Percentiles rank a stretch among this genome's conserved stretches.
phyloP scores from a whole-genome alignment of 2,329 filamentous ascomycete genomes.

The Alternaria dauci region DNA sequence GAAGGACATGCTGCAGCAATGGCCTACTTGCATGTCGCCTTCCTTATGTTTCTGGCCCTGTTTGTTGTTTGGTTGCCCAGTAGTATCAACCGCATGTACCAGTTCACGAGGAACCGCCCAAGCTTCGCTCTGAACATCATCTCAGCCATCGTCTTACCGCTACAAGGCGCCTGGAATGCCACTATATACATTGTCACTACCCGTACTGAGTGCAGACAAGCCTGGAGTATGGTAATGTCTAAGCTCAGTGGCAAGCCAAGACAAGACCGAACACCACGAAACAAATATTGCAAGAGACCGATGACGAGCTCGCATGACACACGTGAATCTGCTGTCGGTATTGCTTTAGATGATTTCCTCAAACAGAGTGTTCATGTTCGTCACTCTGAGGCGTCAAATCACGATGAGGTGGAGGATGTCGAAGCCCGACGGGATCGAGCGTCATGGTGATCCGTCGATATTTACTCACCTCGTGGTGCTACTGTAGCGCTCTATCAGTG shows the following conservation, averaged over 20 bases:
- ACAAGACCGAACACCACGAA: slow-evolving; percentile 1
- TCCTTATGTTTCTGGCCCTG: slow-evolving; percentile 75
- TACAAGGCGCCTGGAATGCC: slow-evolving; percentile 87
- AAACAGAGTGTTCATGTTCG: slow-evolving; percentile 13
- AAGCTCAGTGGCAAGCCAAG: slow-evolving; percentile 17
- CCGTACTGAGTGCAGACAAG: slow-evolving; percentile 38
- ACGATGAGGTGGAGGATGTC: neutral
- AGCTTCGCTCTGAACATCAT: slow-evolving; percentile 71
- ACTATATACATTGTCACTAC: slow-evolving; percentile 70
- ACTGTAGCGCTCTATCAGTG: slow-evolving; percentile 7
- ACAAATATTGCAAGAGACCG: slow-evolving; percentile 11
- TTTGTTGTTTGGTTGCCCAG: slow-evolving; percentile 78
- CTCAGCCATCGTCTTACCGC: slow-evolving; percentile 76
- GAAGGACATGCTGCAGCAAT: slow-evolving; percentile 64
- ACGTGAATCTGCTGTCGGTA: slow-evolving; percentile 14
- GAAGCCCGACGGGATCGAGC: neutral
- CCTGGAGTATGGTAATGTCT: slow-evolving; percentile 16
- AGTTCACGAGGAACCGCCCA: slow-evolving; percentile 60
- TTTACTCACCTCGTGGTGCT: slow-evolving; percentile 8
- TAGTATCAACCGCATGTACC: slow-evolving; percentile 74
- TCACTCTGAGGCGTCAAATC: slow-evolving; percentile 1
- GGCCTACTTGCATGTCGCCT: slow-evolving; percentile 74
- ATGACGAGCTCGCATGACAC: slow-evolving; percentile 16
- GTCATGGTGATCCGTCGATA: slow-evolving; percentile 6
- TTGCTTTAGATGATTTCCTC: slow-evolving; percentile 15